These are phyloP conservation scores for Hymenochaete sp. DNA, from an alignment of 1,284 basidiomycete species.

Conservation along the genomic window DNA sequence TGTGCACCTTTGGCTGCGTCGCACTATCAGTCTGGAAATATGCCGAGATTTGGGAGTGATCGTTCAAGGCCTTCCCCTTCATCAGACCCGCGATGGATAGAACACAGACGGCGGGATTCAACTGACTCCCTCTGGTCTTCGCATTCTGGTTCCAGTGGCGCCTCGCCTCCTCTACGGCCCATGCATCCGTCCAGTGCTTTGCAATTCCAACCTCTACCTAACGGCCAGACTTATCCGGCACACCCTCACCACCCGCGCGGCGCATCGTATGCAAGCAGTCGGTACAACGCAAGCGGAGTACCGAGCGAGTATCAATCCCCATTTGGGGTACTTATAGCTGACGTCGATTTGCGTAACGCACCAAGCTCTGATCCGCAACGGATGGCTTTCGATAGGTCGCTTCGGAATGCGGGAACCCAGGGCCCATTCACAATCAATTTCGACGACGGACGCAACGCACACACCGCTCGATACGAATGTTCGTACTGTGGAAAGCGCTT, in stretches of 20 bases:
- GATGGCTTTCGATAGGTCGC: constrained; percentile 13
- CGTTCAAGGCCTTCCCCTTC: background rate
- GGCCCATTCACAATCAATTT: constrained; percentile 9
- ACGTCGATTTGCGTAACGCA: constrained; percentile 2
- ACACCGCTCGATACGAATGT: constrained; percentile 58
- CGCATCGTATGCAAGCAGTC: background rate
- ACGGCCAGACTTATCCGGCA: constrained; percentile 6
- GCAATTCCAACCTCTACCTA: constrained; percentile 17
- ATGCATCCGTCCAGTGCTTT: constrained; percentile 8
- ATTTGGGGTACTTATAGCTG: constrained; percentile 13
- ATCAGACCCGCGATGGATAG: constrained; percentile 3
- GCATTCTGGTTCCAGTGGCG: constrained; percentile 11
- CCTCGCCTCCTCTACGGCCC: constrained; percentile 1
- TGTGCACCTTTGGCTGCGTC: too few species aligned
- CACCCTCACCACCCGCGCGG: background rate
- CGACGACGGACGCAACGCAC: constrained; percentile 23
- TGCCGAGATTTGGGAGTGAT: background rate
- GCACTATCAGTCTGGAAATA: too few species aligned
- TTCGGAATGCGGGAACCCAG: constrained; percentile 9
- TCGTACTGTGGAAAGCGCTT: constrained; percentile 72
- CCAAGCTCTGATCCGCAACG: constrained; percentile 12
- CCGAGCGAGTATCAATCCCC: constrained; percentile 13
- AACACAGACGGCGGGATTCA: constrained; percentile 14
- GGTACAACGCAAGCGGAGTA: background rate
- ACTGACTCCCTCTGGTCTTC: constrained; percentile 15